Evolutionary conservation across 345 rosid species (phyloP), one percentile per base, ranked within the genome.

Genomic region (Garcia nutans): DNA sequence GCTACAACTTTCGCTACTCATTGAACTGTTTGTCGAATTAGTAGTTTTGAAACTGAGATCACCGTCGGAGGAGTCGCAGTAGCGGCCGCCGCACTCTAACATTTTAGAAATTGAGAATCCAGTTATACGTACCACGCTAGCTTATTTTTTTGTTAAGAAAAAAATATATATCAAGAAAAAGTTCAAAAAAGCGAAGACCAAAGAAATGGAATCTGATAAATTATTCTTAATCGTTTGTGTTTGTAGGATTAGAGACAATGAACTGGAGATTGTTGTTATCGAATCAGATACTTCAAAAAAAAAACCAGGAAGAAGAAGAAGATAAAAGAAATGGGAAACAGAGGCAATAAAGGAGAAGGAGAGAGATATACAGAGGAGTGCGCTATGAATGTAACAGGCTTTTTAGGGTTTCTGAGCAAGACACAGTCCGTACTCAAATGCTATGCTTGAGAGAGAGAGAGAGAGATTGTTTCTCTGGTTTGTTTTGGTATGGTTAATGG

Each of bases 1-100:
- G 75, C 92, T 79, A 72, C 89, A 87, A 41, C 92, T 86, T 33
- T 89, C 93, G 76, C 90, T 83, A 79, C 96, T 92, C 87, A 93
- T 90, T 3, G 91, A 88, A 23, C 86, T 84, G 49, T 57, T 71
- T 16, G 83, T 83, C 1, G 93, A 89, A 76, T 86, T 86, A 11
- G 86, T 83, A 2, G 86, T 83, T 8, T 82, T 87, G 41, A 83
- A 50, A n/a, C 83, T 84, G 37, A 84, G 63, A 44, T 88, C 89
- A 22, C 84, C 78, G 74, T 84, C 88, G 45, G 87, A 85, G 64
- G 87, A 85, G 65, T 69, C 81, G 28, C 79, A 74, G 62, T 70
- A 76, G 65, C 41, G 10, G 42, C 31, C 31, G 56, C 31, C 80
- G 72, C 67, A 63, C 80, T 80, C 84, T 64, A 83, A 69, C 89